Base-by-base conservation (phyloP, 2,329 filamentous ascomycete genomes). In the Fusarium sulawesiense region DNA sequence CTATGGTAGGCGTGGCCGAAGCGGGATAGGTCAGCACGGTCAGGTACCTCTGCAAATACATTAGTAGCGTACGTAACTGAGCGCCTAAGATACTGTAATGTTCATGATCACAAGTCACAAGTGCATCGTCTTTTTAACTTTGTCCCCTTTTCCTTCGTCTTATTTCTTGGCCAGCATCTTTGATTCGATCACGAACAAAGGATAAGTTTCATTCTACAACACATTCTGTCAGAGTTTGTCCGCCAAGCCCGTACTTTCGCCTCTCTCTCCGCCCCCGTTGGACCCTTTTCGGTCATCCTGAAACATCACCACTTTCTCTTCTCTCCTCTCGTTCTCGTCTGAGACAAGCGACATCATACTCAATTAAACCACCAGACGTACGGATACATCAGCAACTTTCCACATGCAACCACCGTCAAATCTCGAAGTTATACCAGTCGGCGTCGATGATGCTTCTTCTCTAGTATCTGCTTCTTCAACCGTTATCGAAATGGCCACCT, bases 401-500 rank as follows among this genome's bases (percentile, higher is more conserved):
- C 68, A 59, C 45, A 76, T 76, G 74, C 74, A 65, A 29, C 71
- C 74, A 37, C 71, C 75, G 29, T 20, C 70, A 12, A 66, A 65
- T 40, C 65, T 73, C 62, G 70, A 66, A 47, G 32, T 66, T 46
- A 50, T 68, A 53, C 44, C 65, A 34, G 56, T 66, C 44, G 72
- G 54, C 49, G 54, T 73, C 49, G 65, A 75, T 53, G 64, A 73
- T 71, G 71, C 65, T 40, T 68, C 70, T 34, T 71, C 66, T 56
- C 64, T 75, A 67, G 60, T 60, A 25, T 51, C 68, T 44, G 56
- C 69, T 47, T 57, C 60, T 56, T 56, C 73, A 20, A 71, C 72
- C 40, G 60, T 63, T 49, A 41, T 78, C 64, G 65, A 76, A 46
- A 73, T 79, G 68, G 65, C 77, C n/a, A 64, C 77, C 21, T 74